Evolutionary conservation across 345 rosid genomes (phyloP), one percentile per base, ranked within the genome.

Genomic region (Eucalyptus cloeziana): DNA sequence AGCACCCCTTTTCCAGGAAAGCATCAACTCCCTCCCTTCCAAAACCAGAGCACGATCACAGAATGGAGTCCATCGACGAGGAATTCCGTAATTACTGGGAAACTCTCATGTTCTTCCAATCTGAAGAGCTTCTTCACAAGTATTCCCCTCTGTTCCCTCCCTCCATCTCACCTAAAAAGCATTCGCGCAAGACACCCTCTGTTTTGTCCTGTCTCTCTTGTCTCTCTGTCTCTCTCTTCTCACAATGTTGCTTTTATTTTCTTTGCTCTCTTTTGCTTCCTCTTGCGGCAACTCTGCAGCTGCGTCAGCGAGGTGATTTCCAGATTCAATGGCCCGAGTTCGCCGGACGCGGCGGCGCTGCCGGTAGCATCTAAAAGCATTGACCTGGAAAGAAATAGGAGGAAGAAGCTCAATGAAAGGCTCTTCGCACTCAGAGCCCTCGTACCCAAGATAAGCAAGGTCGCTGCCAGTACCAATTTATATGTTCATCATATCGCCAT

Each of bases 401-500:
- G 99, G 90, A 97, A 93, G 91, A 97, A 93, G 91, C 98, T 97
- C 37, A 97, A 96, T 62, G 97, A 97, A 56, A 92, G 97, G 52
- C 95, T 97, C 51, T 96, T 94, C 13, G 97, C 98, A 54, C 99
- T 97, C 37, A 92, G 99, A 88, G 92, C 99, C 21, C 98, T 97
- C 60, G 98, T 97, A 87, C 99, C 99, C n/a, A 97, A 95, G 49
- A 97, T 97, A 49, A 96, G 94, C 81, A 97, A 97, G 96, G 98
- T 96, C 54, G 47, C 58, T 16, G 25, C n/a, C 21, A 2, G 7
- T 19, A 56, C 76, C 87, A 10, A 47, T 40, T 40, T 76, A 21
- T 22, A 22, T 6, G 47, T 76, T 37, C 47, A 22, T 21, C 47
- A 22, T 12, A 12, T 22, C 12, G 85, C 16, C 15, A 40, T 76